phyloP scores from a whole-genome alignment of 2,329 filamentous ascomycete genomes.

The Coniochaeta sp. region DNA sequence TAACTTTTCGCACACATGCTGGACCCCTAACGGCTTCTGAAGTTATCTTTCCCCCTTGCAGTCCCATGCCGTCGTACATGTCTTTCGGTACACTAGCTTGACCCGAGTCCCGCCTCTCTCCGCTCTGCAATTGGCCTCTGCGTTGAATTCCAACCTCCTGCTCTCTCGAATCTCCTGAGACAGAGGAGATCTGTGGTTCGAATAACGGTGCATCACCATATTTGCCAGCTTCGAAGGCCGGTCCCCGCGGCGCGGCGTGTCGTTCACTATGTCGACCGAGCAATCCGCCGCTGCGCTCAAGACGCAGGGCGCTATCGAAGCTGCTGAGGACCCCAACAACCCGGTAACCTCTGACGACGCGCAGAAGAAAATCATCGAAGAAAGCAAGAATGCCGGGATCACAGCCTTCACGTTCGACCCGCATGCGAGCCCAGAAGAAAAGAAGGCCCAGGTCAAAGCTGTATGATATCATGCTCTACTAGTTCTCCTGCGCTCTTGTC shows the following conservation, averaged over 20 bases:
- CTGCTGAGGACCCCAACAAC: constrained; percentile 64
- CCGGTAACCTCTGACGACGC: constrained; percentile 62
- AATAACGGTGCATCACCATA: background rate
- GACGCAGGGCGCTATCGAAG: constrained; percentile 72
- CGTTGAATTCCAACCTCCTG: background rate
- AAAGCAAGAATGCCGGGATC: constrained; percentile 72
- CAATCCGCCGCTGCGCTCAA: constrained; percentile 56
- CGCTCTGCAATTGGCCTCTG: background rate
- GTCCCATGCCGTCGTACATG: background rate
- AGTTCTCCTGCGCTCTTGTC: background rate
- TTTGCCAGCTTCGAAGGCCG: background rate
- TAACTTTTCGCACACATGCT: background rate
- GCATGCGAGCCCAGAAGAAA: constrained; percentile 74
- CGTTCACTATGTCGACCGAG: constrained; percentile 21
- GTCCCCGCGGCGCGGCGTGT: constrained; percentile 4
- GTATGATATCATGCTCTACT: constrained; percentile 43
- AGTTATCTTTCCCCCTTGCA: background rate
- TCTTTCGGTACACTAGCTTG: background rate
- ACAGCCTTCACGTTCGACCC: constrained; percentile 83
- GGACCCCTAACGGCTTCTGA: background rate
- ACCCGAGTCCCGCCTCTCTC: background rate
- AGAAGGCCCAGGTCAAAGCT: constrained; percentile 69
- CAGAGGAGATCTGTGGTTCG: background rate
- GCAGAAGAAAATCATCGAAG: constrained; percentile 65
- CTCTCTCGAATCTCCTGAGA: background rate